Conservation (phyloP, 176 grass and related monocot genomes). For the Hsuehochloa calcarea region DNA sequence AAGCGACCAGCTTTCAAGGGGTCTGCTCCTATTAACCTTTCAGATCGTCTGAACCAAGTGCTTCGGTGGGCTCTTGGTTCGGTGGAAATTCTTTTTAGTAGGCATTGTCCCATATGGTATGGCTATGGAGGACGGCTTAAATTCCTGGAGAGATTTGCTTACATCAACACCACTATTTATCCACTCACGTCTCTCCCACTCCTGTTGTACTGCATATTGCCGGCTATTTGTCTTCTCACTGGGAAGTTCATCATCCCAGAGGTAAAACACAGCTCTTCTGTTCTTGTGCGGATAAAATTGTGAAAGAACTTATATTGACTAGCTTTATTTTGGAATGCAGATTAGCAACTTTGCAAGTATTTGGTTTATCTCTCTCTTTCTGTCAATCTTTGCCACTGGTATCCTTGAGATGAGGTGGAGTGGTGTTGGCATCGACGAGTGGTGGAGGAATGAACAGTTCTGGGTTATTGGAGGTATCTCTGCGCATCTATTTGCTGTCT, state of each 20-base stretch:
- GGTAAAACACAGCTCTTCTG: constrained; percentile 39
- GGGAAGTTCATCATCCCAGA: constrained; percentile 91
- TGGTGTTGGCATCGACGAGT: constrained; percentile 77
- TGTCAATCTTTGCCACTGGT: constrained; percentile 80
- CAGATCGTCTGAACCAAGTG: constrained; percentile 91
- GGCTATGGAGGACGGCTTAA: constrained; percentile 80
- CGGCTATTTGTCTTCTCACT: constrained; percentile 80
- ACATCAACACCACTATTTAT: constrained; percentile 89
- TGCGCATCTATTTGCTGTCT: constrained; percentile 68
- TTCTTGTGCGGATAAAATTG: not conserved
- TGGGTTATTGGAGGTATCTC: constrained; percentile 90
- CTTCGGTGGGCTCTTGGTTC: constrained; percentile 91
- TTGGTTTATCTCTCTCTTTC: constrained; percentile 86
- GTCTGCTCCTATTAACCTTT: constrained; percentile 90
- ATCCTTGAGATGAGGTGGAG: constrained; percentile 92
- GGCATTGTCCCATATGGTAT: constrained; percentile 94
- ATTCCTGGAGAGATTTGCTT: constrained; percentile 88
- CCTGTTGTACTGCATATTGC: constrained; percentile 77
- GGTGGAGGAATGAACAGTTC: constrained; percentile 91
- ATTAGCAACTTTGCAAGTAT: constrained; percentile 82
- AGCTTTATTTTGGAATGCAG: constrained; percentile 41
- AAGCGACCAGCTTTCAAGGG: constrained; percentile 84
- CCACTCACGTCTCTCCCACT: constrained; percentile 79
- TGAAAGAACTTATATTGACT: not conserved
- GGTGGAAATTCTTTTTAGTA: constrained; percentile 87